Percentiles rank a stretch among this genome's conserved stretches.
Conservation (phyloP, 345 rosid genomes). For the Arabidopsis suecica region DNA sequence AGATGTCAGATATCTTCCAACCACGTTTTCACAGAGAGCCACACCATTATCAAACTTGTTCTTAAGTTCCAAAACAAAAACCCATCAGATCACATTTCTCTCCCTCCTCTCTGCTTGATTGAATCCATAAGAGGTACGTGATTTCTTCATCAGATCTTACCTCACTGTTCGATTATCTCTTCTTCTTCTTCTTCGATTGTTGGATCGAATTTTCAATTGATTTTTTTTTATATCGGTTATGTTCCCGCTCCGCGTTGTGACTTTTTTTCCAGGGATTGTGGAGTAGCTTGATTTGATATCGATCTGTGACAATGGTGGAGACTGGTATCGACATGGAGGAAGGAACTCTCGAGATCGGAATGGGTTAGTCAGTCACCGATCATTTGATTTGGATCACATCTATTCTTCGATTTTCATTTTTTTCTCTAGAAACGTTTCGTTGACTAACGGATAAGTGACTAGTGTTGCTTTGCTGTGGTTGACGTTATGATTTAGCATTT, state of each 20-base stretch:
- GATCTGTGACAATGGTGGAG: slow-evolving; percentile 58
- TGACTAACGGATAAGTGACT: slow-evolving; percentile 14
- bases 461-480: slow-evolving; percentile 17
- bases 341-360: slow-evolving; percentile 86
- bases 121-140: slow-evolving; percentile 39
- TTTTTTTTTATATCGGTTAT: not conserved
- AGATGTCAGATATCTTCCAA: slow-evolving; percentile 38
- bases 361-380: slow-evolving; percentile 61
- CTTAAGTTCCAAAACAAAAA: not conserved
- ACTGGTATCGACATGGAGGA: slow-evolving; percentile 57
- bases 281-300: slow-evolving; percentile 31
- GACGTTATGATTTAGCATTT: not conserved
- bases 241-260: slow-evolving; percentile 27
- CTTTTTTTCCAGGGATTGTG: slow-evolving; percentile 22
- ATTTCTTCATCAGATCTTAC: slow-evolving; percentile 37
- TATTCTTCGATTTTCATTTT: not conserved
- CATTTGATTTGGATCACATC: slow-evolving; percentile 15
- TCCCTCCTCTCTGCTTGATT: slow-evolving; percentile 6
- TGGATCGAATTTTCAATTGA: slow-evolving; percentile 15
- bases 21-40: slow-evolving; percentile 41
- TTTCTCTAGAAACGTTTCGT: not conserved
- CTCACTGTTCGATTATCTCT: not conserved
- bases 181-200: not conserved
- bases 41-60: slow-evolving; percentile 16
- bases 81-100: slow-evolving; percentile 22